These are phyloP conservation scores for Trichoderma hamatum DNA, from an alignment of 2,329 filamentous ascomycete genomes.

Conservation along the genomic window DNA sequence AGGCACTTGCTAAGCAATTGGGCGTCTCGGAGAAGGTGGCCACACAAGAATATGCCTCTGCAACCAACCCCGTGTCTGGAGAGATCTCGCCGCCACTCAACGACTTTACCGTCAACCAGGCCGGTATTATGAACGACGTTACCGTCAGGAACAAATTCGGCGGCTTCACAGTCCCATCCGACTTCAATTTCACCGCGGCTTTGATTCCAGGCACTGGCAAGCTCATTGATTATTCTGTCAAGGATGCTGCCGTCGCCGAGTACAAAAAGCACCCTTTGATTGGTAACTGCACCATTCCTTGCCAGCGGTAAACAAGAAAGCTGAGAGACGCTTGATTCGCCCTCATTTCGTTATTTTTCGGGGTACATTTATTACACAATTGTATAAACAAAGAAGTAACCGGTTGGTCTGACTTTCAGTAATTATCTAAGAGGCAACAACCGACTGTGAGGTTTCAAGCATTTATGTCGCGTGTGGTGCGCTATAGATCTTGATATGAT, in stretches of 20 bases:
- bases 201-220: conserved; percentile 11
- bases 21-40: not conserved
- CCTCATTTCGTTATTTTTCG: no score
- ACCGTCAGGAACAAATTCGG: not conserved
- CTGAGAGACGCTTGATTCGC: no score
- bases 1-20: not conserved
- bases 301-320: not conserved
- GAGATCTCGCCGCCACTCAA: conserved; percentile 10
- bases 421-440: no score
- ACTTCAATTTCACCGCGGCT: not conserved
- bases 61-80: not conserved
- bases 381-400: no score
- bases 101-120: conserved; percentile 9
- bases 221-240: conserved; percentile 14
- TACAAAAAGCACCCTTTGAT: not conserved
- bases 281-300: not conserved
- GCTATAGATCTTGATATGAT: no score
- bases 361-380: no score
- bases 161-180: not conserved
- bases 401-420: no score
- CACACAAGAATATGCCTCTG: conserved; percentile 5
- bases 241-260: not conserved
- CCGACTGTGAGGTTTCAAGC: no score
- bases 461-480: no score
- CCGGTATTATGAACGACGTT: conserved; percentile 13